Base-by-base conservation (phyloP, 352 stramenopile species). In the Pythium angustatum region DNA sequence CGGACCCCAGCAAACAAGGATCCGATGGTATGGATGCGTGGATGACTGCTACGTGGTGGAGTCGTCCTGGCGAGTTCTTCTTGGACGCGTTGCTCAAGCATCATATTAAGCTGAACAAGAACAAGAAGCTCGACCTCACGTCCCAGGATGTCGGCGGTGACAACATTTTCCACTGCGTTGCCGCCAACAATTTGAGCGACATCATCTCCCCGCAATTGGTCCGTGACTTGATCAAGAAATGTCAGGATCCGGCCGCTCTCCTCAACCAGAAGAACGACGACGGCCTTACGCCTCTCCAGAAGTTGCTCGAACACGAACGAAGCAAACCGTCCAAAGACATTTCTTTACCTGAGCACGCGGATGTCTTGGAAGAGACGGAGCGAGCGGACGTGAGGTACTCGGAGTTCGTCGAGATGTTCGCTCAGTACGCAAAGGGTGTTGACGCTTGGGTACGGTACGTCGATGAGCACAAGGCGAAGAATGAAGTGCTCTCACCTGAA, bases 81-180 rank as follows among this genome's bases (percentile, higher is more conserved):
- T 49, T 93, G 10, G 61, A 79, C 12, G 71, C 72, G 10, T 45
- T 93, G 36, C 62, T 93, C 21, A 69, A 82, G 28, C 59, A 81
- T 34, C 76, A 87, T 38, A 15, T 31, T 2, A 78, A 75, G 57
- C 67, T 59, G 19, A 44, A 71, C 6, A 71, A 65, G 54, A 69
- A 51, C 34, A 75, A 73, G 21, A 66, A 67, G 19, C 38, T 90
- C 21, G 62, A 73, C 11, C 55, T 88, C 12, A 51, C 43, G 14
- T 45, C 21, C 44, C 49, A 24, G 30, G 73, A 68, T 64, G 64
- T 49, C 19, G 17, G 58, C 3, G 54, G 48, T 15, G 67, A 83
- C 34, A 91, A 90, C 31, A 80, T 90, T 45, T 90, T 93, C 47
- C 84, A 93, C 40, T 70, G 81, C 8, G 59, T 91, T 2, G 82